Percentiles rank a stretch among this genome's conserved stretches.
Evolutionary conservation across 768 basidiomycete genomes (phyloP).

Genomic region (Botryobasidium botryosum): DNA sequence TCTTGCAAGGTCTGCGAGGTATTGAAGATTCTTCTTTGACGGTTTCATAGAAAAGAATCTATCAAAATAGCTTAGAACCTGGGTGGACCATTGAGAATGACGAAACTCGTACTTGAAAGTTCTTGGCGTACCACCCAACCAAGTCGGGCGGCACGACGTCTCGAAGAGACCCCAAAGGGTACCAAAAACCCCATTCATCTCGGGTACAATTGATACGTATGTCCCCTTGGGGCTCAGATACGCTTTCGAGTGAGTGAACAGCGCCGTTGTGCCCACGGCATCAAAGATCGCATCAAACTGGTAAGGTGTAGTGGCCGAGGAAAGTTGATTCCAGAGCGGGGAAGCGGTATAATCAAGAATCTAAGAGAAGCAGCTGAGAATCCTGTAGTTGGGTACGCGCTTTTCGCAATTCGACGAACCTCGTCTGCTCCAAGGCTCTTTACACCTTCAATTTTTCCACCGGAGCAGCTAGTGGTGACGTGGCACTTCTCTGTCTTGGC

Average conservation of each 20-base stretch:
- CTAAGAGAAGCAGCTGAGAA: conserved; percentile 15
- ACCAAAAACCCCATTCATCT: conserved; percentile 20
- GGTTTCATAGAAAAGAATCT: background rate
- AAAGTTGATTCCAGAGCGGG: conserved; percentile 32
- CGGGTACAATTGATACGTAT: conserved; percentile 38
- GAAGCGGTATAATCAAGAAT: conserved; percentile 46
- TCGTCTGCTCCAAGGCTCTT: conserved; percentile 47
- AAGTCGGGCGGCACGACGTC: conserved; percentile 27
- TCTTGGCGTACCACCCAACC: conserved; percentile 36
- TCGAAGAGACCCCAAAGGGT: conserved; percentile 18
- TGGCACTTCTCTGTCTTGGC: conserved; percentile 45
- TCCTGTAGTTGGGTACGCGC: background rate
- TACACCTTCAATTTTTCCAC: conserved; percentile 41
- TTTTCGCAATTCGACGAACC: conserved; percentile 20
- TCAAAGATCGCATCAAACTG: conserved; percentile 46
- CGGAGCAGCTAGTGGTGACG: conserved; percentile 44
- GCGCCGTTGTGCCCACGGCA: conserved; percentile 31
- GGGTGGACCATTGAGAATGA: background rate
- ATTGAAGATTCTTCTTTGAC: conserved; percentile 20
- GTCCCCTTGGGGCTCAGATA: conserved; percentile 38
- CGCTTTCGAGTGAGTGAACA: conserved; percentile 33
- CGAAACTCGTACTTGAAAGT: conserved; percentile 26
- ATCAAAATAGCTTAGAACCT: background rate
- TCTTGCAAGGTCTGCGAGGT: conserved; percentile 23
- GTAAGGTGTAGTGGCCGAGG: conserved; percentile 27